Conservation (phyloP, 305 asterid genomes). For the Petunia hybrid region DNA sequence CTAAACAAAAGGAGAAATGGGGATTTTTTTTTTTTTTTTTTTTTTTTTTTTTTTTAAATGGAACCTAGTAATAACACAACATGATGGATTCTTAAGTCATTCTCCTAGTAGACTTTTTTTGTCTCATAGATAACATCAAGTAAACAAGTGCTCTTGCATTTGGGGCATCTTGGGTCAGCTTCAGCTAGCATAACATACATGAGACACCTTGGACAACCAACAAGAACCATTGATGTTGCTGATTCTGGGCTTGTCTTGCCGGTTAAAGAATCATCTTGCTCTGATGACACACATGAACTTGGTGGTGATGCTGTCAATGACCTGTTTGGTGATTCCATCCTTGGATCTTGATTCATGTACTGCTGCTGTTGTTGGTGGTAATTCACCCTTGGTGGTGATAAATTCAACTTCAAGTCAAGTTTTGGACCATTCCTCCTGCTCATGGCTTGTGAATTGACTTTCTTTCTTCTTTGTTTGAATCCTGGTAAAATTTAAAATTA, state of each 20-base stretch:
- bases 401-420: constrained; percentile 50
- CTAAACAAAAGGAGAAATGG: neutral
- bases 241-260: constrained; percentile 47
- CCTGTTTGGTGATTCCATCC: constrained; percentile 44
- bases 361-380: neutral
- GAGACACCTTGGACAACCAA: constrained; percentile 57
- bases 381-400: constrained; percentile 49
- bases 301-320: constrained; percentile 49
- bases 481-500: constrained; percentile 11
- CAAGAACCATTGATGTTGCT: constrained; percentile 52
- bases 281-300: constrained; percentile 60
- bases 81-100: neutral
- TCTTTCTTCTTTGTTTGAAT: neutral
- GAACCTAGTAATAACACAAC: too few species aligned
- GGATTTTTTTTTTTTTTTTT: neutral
- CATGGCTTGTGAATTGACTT: constrained; percentile 33
- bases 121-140: constrained; percentile 46
- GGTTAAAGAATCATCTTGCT: too few species aligned
- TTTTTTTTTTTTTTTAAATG: too few species aligned
- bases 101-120: constrained; percentile 29
- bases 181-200: constrained; percentile 59
- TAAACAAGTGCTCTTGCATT: constrained; percentile 58
- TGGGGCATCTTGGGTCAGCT: constrained; percentile 57
- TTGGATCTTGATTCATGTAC: constrained; percentile 16
- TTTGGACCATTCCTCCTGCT: constrained; percentile 46